A percentile compares a stretch with the other conserved stretches of the same genome.
These are phyloP conservation scores for Magnaporthales sp. DNA, from an alignment of 2,329 filamentous ascomycete genomes.

Conservation along the genomic window DNA sequence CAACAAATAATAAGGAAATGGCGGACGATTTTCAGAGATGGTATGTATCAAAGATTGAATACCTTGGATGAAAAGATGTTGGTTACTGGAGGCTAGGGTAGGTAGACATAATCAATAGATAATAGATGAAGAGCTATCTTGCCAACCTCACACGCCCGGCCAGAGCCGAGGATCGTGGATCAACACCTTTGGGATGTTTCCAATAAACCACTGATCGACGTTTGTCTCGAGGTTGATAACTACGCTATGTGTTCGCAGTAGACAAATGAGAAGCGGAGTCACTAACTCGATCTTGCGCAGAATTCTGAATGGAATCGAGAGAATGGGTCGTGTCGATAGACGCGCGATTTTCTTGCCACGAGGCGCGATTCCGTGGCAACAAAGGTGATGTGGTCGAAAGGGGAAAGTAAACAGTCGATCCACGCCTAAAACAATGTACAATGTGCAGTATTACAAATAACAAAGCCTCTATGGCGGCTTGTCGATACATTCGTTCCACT, in stretches of 20 bases:
- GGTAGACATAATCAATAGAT: not conserved
- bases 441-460: not conserved
- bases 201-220: too few relatives aligned
- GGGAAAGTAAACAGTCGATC: not conserved
- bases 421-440: not conserved
- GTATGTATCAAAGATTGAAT: slow-evolving; percentile 15
- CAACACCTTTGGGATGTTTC: too few relatives aligned
- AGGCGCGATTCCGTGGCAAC: not conserved
- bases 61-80: not conserved
- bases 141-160: too few relatives aligned
- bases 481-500: not conserved
- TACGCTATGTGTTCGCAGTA: too few relatives aligned
- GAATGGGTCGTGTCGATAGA: not conserved
- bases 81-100: not conserved
- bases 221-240: too few relatives aligned
- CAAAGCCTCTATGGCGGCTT: not conserved
- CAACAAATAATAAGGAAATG: slow-evolving; percentile 43
- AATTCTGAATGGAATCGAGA: not conserved
- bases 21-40: slow-evolving; percentile 39
- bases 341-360: not conserved
- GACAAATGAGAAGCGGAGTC: too few relatives aligned
- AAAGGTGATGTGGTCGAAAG: not conserved
- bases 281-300: not conserved
- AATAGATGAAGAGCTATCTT: not conserved
- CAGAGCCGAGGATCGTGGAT: too few relatives aligned